phyloP scores from a whole-genome alignment of 2,329 filamentous ascomycete genomes.

The Ambrosiella beaveri region DNA sequence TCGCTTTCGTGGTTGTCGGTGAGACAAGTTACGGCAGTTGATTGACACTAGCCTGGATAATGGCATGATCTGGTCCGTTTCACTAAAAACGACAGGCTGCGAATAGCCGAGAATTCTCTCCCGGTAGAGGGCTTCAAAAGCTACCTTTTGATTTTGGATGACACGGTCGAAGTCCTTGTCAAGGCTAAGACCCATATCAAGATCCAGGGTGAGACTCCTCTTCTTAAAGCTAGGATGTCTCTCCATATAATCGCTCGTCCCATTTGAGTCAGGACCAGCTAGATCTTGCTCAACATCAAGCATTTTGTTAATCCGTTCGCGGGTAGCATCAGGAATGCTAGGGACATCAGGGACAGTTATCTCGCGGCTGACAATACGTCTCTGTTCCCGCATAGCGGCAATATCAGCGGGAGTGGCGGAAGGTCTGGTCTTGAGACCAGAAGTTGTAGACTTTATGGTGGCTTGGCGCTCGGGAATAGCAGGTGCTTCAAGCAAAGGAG shows the following conservation, averaged over 20 bases:
- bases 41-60: not conserved
- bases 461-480: conserved; percentile 65
- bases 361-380: conserved; percentile 70
- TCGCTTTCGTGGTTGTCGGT: not conserved
- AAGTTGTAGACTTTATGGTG: conserved; percentile 76
- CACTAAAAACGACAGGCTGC: not conserved
- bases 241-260: conserved; percentile 28
- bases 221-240: conserved; percentile 62
- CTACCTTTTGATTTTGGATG: conserved; percentile 93
- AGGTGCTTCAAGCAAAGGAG: conserved; percentile 36
- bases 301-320: conserved; percentile 39
- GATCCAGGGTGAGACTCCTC: conserved; percentile 64
- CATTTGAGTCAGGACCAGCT: conserved; percentile 18
- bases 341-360: conserved; percentile 46
- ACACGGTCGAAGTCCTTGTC: conserved; percentile 89
- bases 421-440: conserved; percentile 72
- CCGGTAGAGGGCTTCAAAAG: conserved; percentile 24
- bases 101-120: not conserved
- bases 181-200: conserved; percentile 70
- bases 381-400: conserved; percentile 66
- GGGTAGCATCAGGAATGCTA: conserved; percentile 20
- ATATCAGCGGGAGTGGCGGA: conserved; percentile 78
- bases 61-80: not conserved
- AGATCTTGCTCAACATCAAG: conserved; percentile 27
- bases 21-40: not conserved